These are phyloP conservation scores for Fraxinus cuspidata DNA, from an alignment of 257 asterid species.

Conservation along the genomic window DNA sequence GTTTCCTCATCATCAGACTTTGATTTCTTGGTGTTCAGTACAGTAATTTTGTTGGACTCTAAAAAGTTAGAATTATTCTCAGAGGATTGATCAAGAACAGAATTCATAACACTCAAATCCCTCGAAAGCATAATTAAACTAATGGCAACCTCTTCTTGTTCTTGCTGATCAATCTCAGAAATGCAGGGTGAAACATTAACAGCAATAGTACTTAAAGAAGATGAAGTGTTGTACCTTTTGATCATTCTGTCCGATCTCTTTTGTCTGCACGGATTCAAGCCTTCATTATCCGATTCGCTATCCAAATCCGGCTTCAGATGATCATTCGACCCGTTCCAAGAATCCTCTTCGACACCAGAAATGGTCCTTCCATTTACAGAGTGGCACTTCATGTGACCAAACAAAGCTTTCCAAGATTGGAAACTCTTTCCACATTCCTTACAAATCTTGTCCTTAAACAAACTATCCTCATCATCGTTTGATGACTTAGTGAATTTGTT, in stretches of 20 bases:
- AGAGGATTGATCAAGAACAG: constrained; percentile 40
- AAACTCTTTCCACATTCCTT: constrained; percentile 81
- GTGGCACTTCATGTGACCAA: constrained; percentile 90
- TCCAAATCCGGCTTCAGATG: constrained; percentile 36
- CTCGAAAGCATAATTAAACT: constrained; percentile 76
- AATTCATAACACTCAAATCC: constrained; percentile 42
- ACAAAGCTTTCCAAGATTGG: constrained; percentile 82
- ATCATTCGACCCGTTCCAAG: constrained; percentile 36
- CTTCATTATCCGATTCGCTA: constrained; percentile 55
- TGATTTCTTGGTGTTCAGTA: constrained; percentile 15
- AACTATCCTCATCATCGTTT: constrained; percentile 30
- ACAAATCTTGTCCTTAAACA: constrained; percentile 47
- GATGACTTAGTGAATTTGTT: constrained; percentile 31
- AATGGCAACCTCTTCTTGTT: constrained; percentile 83
- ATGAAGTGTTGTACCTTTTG: constrained; percentile 60
- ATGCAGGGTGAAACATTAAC: constrained; percentile 34
- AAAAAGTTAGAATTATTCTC: constrained; percentile 40
- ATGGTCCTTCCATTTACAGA: constrained; percentile 41
- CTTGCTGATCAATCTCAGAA: constrained; percentile 57
- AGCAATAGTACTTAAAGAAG: constrained; percentile 34
- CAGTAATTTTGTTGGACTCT: constrained; percentile 24
- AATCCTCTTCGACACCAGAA: constrained; percentile 41
- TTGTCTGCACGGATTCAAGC: constrained; percentile 37
- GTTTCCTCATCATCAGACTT: constrained; percentile 26
- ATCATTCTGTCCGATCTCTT: constrained; percentile 63